A percentile compares a stretch with the other conserved stretches of the same genome.
phyloP scores from a whole-genome alignment of 768 basidiomycete species.

The Podaxis rugospora region DNA sequence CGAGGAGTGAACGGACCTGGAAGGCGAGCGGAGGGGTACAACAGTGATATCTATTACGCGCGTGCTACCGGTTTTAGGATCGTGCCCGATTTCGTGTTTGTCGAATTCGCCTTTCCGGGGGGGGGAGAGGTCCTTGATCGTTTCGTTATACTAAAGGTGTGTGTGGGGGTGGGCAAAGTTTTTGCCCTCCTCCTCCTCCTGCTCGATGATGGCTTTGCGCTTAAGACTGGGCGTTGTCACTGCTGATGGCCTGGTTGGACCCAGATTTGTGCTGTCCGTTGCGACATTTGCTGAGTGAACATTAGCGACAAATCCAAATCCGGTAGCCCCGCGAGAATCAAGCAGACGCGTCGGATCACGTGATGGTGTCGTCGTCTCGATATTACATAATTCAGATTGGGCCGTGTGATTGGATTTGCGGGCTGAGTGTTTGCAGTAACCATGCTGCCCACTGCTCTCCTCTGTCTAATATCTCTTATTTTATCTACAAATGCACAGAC shows the following conservation, averaged over 20 bases:
- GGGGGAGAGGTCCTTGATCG: slow-evolving; percentile 68
- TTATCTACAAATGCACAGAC: slow-evolving; percentile 27
- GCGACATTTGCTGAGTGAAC: slow-evolving; percentile 27
- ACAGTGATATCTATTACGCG: slow-evolving; percentile 81
- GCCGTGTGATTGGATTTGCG: background rate
- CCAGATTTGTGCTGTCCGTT: slow-evolving; percentile 16
- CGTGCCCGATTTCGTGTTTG: slow-evolving; percentile 94
- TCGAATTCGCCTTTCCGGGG: slow-evolving; percentile 67
- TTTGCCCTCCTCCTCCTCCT: slow-evolving; percentile 38
- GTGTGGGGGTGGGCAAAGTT: background rate
- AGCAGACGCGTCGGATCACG: slow-evolving; percentile 5
- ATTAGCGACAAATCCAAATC: background rate
- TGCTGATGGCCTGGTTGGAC: slow-evolving; percentile 22
- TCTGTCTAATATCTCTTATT: slow-evolving; percentile 24
- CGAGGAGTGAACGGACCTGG: slow-evolving; percentile 76
- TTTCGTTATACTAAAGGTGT: slow-evolving; percentile 74
- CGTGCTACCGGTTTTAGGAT: slow-evolving; percentile 67
- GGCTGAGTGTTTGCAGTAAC: no score
- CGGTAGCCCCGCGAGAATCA: background rate
- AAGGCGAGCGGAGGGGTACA: slow-evolving; percentile 65
- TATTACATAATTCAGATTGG: background rate
- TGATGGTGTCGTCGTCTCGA: background rate
- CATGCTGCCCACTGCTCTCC: no score
- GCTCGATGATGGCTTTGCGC: slow-evolving; percentile 42
- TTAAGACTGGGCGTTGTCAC: slow-evolving; percentile 30